Conservation (phyloP, 352 stramenopile species). For the Phytophthora meadii region DNA sequence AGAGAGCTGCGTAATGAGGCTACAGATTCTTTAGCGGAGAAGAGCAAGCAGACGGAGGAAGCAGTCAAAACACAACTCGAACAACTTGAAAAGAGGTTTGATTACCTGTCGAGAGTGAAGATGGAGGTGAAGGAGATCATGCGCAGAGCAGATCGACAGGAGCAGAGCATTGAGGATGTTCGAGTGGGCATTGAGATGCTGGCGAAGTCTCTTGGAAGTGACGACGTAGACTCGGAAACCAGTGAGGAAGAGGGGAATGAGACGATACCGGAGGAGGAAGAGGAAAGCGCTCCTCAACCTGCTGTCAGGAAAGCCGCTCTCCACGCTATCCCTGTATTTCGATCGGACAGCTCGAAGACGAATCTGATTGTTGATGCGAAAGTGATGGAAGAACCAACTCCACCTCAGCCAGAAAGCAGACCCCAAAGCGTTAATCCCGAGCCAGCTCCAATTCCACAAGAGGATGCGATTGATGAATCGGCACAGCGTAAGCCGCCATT, state of each 20-base stretch:
- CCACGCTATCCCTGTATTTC: slow-evolving; percentile 18
- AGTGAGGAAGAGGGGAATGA: slow-evolving; percentile 27
- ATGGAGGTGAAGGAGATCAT: slow-evolving; percentile 78
- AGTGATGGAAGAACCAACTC: not conserved
- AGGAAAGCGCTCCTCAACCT: slow-evolving; percentile 4
- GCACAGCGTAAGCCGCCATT: not conserved
- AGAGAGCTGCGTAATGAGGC: slow-evolving; percentile 26
- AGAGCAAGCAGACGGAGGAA: slow-evolving; percentile 51
- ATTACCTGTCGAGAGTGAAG: slow-evolving; percentile 74
- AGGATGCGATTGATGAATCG: not conserved
- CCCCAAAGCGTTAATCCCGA: no score
- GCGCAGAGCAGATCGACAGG: slow-evolving; percentile 62
- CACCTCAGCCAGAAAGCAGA: not conserved
- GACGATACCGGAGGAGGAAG: not conserved
- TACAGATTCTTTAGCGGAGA: slow-evolving; percentile 25
- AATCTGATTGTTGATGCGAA: slow-evolving; percentile 2
- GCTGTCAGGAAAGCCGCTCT: slow-evolving; percentile 15
- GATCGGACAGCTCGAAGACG: not conserved
- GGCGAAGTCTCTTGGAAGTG: slow-evolving; percentile 65
- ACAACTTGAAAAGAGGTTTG: slow-evolving; percentile 75
- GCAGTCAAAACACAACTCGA: slow-evolving; percentile 54
- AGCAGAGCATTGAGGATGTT: slow-evolving; percentile 70
- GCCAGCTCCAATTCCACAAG: not conserved
- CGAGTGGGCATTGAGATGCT: slow-evolving; percentile 63
- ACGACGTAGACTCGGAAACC: slow-evolving; percentile 65